Base-by-base conservation (phyloP, 768 basidiomycete genomes). In the Gyrodon lividus region DNA sequence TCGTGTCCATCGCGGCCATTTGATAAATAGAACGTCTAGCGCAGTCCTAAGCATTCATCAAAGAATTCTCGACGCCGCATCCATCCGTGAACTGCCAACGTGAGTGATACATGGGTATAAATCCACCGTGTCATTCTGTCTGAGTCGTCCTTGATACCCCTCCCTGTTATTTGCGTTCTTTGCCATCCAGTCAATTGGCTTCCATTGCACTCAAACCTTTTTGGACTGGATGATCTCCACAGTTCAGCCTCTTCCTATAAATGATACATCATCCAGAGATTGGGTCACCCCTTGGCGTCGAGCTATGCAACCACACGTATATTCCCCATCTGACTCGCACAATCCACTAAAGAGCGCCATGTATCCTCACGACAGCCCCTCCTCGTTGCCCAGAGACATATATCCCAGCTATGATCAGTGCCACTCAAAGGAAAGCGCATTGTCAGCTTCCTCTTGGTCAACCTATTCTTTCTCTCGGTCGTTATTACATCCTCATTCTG, bases 11-110 rank as follows among this genome's bases (percentile, higher is more conserved):
- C 62, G 59, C 64, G 51, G 62, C 35, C 52, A 59, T 66, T 62
- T 70, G 64, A 65, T 68, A 62, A 69, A 69, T 68, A 50, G 64
- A 69, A 68, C 51, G 42, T 54, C 56, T 56, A 53, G 51, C 59
- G 62, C 64, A 69, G 65, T 62, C 62, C 51, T 56, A 66, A 48
- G 26, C 16, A 52, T 56, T 56, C 43, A 56, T 59, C 68, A 52
- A 28, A 45, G 47, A 59, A 56, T 55, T 63, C 53, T 70, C 55
- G 60, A 64, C 66, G 59, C 67, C 41, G 30, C 48, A 53, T 59
- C 67, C 59, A 60, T 60, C 62, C 60, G 55, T 43, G 20, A 62
- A 59, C 54, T 63, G 52, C 52, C 61, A 68, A 70, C 62, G 60
- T 59, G 57, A 63, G 46, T 58, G 55, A 51, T 60, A 57, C 62